Percentiles rank a stretch among this genome's conserved stretches.
These are phyloP conservation scores for Achlya hypogyna DNA, from an alignment of 352 stramenopile genomes.

Conservation along the genomic window DNA sequence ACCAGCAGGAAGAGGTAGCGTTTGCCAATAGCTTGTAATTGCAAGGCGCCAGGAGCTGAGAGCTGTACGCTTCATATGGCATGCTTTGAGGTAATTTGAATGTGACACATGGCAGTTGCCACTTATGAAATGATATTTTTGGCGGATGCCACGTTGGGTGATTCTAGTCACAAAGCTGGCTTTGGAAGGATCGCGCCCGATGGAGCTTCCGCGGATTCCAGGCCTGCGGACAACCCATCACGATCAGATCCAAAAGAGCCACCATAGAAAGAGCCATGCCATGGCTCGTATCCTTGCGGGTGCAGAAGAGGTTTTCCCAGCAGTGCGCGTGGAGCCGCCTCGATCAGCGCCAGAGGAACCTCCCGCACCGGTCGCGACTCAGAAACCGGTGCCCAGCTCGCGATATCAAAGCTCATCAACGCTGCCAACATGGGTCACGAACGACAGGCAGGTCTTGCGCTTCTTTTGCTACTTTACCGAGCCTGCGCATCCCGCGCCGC, in stretches of 20 bases:
- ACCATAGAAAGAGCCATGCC: constrained; percentile 17
- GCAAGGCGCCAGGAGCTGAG: too few species aligned
- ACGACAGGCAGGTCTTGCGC: constrained; percentile 76
- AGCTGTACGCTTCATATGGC: neutral
- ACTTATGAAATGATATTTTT: neutral
- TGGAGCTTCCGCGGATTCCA: neutral
- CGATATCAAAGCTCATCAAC: neutral
- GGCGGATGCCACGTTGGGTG: neutral
- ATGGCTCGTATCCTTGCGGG: constrained; percentile 18
- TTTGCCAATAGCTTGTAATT: too few species aligned
- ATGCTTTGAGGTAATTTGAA: neutral
- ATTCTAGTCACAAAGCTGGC: too few species aligned
- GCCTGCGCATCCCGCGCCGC: constrained; percentile 31
- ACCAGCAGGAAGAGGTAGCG: too few species aligned
- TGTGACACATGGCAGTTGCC: neutral
- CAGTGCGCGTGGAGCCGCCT: neutral
- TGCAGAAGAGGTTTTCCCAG: constrained; percentile 12
- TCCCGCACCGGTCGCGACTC: neutral
- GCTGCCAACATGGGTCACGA: constrained; percentile 40
- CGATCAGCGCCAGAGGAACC: neutral
- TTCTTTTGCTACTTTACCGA: constrained; percentile 88
- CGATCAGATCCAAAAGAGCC: constrained; percentile 4
- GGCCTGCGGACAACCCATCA: neutral
- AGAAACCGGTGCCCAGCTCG: neutral
- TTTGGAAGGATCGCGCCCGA: neutral